These are phyloP conservation scores for Ochromonas danica DNA, from an alignment of 108 stramenopile genomes.

Conservation along the genomic window DNA sequence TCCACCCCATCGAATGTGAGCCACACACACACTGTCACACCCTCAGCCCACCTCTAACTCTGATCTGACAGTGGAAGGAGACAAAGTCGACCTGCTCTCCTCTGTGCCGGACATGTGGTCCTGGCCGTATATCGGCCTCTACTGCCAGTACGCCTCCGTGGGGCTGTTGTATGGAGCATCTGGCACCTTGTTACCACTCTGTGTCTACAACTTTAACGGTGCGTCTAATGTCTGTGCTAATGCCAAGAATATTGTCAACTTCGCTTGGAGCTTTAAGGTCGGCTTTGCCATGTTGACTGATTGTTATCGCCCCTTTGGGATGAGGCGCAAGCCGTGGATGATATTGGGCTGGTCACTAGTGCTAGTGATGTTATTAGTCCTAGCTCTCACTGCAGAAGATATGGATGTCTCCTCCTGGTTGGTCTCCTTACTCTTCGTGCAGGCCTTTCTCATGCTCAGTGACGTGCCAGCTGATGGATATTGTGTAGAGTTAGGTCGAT, in stretches of 20 bases:
- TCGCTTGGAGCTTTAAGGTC: slow-evolving; percentile 5
- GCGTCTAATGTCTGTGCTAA: slow-evolving; percentile 22
- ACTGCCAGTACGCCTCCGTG: slow-evolving; percentile 9
- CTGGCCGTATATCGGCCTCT: neutral
- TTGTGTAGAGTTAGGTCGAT: slow-evolving; percentile 3
- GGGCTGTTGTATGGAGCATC: neutral
- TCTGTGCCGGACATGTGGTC: slow-evolving; percentile 23
- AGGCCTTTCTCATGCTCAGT: slow-evolving; percentile 11
- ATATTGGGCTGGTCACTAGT: neutral
- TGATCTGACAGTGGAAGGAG: no score
- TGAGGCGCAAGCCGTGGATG: slow-evolving; percentile 17
- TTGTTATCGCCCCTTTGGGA: slow-evolving; percentile 20
- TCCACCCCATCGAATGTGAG: no score
- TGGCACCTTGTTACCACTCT: neutral
- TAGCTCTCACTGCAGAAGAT: neutral
- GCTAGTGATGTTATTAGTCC: neutral
- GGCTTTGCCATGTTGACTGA: slow-evolving; percentile 3
- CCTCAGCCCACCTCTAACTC: no score
- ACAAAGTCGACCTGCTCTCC: no score
- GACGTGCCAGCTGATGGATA: slow-evolving; percentile 28
- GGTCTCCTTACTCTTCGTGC: neutral
- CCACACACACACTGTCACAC: no score
- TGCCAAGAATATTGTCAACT: slow-evolving; percentile 12
- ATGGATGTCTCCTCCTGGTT: neutral
- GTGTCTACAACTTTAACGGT: slow-evolving; percentile 22